A percentile compares a stretch with the other conserved stretches of the same genome.
These are phyloP conservation scores for Botryotinia convoluta DNA, from an alignment of 2,329 filamentous ascomycete genomes.

Conservation along the genomic window DNA sequence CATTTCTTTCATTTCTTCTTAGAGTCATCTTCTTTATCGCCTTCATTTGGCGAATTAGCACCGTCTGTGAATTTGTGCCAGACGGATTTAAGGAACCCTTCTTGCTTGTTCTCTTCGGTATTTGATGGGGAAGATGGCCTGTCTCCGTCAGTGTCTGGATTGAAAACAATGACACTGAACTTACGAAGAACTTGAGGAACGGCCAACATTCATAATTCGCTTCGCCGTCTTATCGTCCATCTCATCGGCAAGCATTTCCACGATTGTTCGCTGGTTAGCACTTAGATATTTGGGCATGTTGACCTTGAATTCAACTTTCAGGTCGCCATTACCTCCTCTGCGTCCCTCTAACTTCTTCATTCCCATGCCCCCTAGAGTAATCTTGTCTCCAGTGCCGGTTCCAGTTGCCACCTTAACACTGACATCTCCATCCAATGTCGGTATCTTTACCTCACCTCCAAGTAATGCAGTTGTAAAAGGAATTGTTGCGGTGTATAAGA, in stretches of 20 bases:
- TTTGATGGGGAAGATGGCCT: slow-evolving; percentile 21
- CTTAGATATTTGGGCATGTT: slow-evolving; percentile 92
- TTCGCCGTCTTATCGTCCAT: slow-evolving; percentile 90
- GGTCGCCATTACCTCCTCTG: slow-evolving; percentile 69
- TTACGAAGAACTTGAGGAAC: slow-evolving; percentile 50
- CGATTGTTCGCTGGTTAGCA: slow-evolving; percentile 84
- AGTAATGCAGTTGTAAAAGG: slow-evolving; percentile 90
- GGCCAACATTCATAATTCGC: slow-evolving; percentile 81
- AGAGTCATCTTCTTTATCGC: slow-evolving; percentile 21
- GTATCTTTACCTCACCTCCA: slow-evolving; percentile 84
- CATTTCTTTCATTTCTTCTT: slow-evolving; percentile 17
- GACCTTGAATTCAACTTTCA: slow-evolving; percentile 93
- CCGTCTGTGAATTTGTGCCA: slow-evolving; percentile 89
- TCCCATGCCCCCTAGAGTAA: slow-evolving; percentile 85
- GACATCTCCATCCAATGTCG: slow-evolving; percentile 86
- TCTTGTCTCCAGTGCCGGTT: slow-evolving; percentile 86
- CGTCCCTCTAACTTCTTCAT: slow-evolving; percentile 81
- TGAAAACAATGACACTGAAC: slow-evolving; percentile 32
- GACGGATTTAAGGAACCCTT: slow-evolving; percentile 87
- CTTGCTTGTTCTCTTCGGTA: slow-evolving; percentile 57
- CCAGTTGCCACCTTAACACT: slow-evolving; percentile 89
- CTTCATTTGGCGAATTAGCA: slow-evolving; percentile 8
- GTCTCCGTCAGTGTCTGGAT: slow-evolving; percentile 22
- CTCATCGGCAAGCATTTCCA: slow-evolving; percentile 96
- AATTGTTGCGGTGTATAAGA: slow-evolving; percentile 87